A percentile compares a stretch with the other conserved stretches of the same genome.
Evolutionary conservation across 805 yeast species (phyloP).

Genomic region (Zygotorulaspora chibaensis): DNA sequence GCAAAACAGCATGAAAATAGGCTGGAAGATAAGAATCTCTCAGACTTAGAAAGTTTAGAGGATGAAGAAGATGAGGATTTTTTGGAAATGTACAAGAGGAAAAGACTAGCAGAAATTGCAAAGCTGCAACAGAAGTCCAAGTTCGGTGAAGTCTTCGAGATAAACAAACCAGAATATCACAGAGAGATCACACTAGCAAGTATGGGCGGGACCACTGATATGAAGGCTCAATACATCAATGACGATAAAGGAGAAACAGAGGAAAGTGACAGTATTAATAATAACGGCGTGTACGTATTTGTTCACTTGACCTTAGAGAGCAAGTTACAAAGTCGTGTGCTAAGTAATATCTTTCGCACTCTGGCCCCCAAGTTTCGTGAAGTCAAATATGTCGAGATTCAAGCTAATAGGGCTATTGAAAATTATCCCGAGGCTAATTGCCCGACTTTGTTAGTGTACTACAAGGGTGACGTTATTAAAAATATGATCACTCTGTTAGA

Average conservation of each 20-base stretch:
- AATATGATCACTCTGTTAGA: constrained; percentile 77
- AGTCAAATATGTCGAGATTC: constrained; percentile 86
- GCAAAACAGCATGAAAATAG: constrained; percentile 76
- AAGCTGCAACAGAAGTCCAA: constrained; percentile 50
- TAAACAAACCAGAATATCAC: constrained; percentile 84
- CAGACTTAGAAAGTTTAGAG: constrained; percentile 82
- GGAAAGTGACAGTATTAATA: constrained; percentile 1
- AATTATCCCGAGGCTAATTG: constrained; percentile 86
- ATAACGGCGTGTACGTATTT: constrained; percentile 52
- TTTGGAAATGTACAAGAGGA: constrained; percentile 66
- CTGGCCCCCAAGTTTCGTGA: constrained; percentile 71
- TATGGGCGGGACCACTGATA: constrained; percentile 25
- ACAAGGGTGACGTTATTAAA: constrained; percentile 69
- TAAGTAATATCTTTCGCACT: constrained; percentile 52
- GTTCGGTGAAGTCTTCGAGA: constrained; percentile 73
- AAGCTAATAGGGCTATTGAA: constrained; percentile 88
- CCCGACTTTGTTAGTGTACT: constrained; percentile 84
- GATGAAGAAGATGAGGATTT: constrained; percentile 94
- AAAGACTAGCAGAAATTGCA: constrained; percentile 71
- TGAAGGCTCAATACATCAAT: background rate
- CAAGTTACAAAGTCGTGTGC: constrained; percentile 66
- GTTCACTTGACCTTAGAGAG: constrained; percentile 72
- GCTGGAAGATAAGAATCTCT: constrained; percentile 68
- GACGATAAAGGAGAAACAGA: constrained; percentile 3
- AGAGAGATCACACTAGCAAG: constrained; percentile 83